Evolutionary conservation across 176 grass and related monocot species (phyloP).

Genomic region (Cocos nucifera): DNA sequence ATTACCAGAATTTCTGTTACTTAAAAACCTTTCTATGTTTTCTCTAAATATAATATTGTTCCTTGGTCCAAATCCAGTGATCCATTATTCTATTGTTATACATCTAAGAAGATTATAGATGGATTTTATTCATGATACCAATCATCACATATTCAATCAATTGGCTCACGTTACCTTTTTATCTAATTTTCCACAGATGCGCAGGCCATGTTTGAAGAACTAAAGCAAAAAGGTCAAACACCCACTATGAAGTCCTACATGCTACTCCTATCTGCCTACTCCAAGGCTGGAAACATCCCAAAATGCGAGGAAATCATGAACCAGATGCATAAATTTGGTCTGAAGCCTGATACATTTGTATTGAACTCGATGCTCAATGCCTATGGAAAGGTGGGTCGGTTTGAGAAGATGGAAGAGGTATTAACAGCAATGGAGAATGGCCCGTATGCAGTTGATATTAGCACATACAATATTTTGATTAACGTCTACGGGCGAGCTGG

Average conservation of each 20-base stretch:
- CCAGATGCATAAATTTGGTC: slow-evolving; percentile 77
- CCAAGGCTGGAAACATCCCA: slow-evolving; percentile 60
- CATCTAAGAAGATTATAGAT: too few relatives aligned
- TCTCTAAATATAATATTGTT: too few relatives aligned
- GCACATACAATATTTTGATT: slow-evolving; percentile 84
- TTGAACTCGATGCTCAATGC: slow-evolving; percentile 94
- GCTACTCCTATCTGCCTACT: slow-evolving; percentile 75
- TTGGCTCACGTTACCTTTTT: not conserved
- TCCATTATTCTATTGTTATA: too few relatives aligned
- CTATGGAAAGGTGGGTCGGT: slow-evolving; percentile 52
- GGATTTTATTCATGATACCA: too few relatives aligned
- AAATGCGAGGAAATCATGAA: slow-evolving; percentile 78
- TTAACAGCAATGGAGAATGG: slow-evolving; percentile 48
- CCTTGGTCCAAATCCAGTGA: too few relatives aligned
- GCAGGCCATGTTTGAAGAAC: slow-evolving; percentile 48
- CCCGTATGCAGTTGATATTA: slow-evolving; percentile 21
- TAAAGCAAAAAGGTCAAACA: slow-evolving; percentile 62
- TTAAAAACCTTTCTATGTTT: too few relatives aligned
- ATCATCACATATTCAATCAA: not conserved
- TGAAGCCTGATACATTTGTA: slow-evolving; percentile 59
- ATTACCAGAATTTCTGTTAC: too few relatives aligned
- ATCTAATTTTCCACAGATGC: slow-evolving; percentile 35
- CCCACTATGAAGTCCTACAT: slow-evolving; percentile 97
- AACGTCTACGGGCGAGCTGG: slow-evolving; percentile 62
- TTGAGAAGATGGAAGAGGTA: slow-evolving; percentile 83